phyloP scores from a whole-genome alignment of 371 early-diverging fungal species.

The Batrachochytrium dendrobatidis region DNA sequence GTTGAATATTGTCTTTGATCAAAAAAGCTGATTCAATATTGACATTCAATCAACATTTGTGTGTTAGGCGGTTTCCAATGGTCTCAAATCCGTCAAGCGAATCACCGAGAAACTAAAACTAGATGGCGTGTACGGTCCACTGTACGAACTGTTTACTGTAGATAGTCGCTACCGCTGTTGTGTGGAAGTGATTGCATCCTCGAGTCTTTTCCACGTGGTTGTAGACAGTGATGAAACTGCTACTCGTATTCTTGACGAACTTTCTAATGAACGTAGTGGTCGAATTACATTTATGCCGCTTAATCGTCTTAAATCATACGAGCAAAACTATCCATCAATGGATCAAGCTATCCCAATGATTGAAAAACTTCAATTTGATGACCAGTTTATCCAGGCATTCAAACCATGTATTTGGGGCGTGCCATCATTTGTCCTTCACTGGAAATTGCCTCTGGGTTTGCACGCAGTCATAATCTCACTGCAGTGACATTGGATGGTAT shows the following conservation, averaged over 20 bases:
- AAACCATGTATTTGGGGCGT: constrained; percentile 74
- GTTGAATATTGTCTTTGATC: constrained; percentile 4
- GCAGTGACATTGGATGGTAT: constrained; percentile 85
- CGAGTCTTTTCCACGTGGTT: constrained; percentile 93
- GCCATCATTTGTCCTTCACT: constrained; percentile 83
- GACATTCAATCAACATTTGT: constrained; percentile 19
- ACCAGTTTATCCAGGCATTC: constrained; percentile 60
- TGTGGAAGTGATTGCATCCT: constrained; percentile 87
- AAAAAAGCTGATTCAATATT: background rate
- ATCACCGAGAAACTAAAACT: constrained; percentile 53
- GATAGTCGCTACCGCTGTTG: constrained; percentile 75
- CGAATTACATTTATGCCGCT: constrained; percentile 97
- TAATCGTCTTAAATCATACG: constrained; percentile 62
- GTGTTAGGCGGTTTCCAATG: constrained; percentile 54
- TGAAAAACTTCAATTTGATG: constrained; percentile 61
- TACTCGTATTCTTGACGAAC: constrained; percentile 59
- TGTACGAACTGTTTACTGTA: constrained; percentile 86
- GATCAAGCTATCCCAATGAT: constrained; percentile 83
- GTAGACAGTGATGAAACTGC: constrained; percentile 94
- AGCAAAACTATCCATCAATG: constrained; percentile 51
- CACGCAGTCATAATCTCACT: constrained; percentile 65
- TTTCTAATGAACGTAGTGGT: constrained; percentile 69
- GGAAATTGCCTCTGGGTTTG: constrained; percentile 72
- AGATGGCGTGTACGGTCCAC: constrained; percentile 82
- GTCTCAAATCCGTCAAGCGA: constrained; percentile 61